A percentile compares a stretch with the other conserved stretches of the same genome.
phyloP scores from a whole-genome alignment of 495 filamentous ascomycete genomes.

The Talaromyces stipitatus region DNA sequence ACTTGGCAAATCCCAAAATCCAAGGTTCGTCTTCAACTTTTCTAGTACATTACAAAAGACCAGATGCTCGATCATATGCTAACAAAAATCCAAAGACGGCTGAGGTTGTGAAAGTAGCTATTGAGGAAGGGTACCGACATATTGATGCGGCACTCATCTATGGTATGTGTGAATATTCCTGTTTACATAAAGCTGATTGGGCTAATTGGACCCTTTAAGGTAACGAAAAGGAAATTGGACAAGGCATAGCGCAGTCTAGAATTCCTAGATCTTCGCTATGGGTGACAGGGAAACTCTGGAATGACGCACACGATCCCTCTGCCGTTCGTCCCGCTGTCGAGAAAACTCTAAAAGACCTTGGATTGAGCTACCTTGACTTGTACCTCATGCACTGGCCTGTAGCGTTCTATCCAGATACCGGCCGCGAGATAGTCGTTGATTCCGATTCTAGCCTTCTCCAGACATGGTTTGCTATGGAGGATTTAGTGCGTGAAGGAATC shows the following conservation, averaged over 20 bases:
- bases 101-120: too few species aligned
- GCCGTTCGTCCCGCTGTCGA: slow-evolving; percentile 41
- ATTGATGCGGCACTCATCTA: slow-evolving; percentile 36
- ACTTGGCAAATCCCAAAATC: slow-evolving; percentile 42
- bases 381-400: slow-evolving; percentile 54
- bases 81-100: too few species aligned
- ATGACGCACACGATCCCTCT: slow-evolving; percentile 45
- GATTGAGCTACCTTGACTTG: slow-evolving; percentile 52
- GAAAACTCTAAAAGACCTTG: slow-evolving; percentile 45
- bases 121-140: slow-evolving; percentile 37
- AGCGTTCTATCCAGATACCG: slow-evolving; percentile 25
- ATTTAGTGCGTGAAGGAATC: not conserved
- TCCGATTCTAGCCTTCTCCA: slow-evolving; percentile 17
- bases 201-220: slow-evolving; percentile 18
- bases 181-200: not conserved
- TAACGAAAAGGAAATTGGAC: slow-evolving; percentile 31
- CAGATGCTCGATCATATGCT: too few species aligned
- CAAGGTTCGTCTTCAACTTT: slow-evolving; percentile 11
- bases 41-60: too few species aligned
- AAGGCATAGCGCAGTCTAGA: slow-evolving; percentile 38
- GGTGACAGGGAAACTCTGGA: slow-evolving; percentile 52
- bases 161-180: slow-evolving; percentile 16
- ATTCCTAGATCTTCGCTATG: slow-evolving; percentile 43
- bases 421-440: slow-evolving; percentile 20
- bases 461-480: slow-evolving; percentile 44